Evolutionary conservation across 2,329 filamentous ascomycete species (phyloP), one percentile per base, ranked within the genome.

Genomic region (Aspergillus ruber): DNA sequence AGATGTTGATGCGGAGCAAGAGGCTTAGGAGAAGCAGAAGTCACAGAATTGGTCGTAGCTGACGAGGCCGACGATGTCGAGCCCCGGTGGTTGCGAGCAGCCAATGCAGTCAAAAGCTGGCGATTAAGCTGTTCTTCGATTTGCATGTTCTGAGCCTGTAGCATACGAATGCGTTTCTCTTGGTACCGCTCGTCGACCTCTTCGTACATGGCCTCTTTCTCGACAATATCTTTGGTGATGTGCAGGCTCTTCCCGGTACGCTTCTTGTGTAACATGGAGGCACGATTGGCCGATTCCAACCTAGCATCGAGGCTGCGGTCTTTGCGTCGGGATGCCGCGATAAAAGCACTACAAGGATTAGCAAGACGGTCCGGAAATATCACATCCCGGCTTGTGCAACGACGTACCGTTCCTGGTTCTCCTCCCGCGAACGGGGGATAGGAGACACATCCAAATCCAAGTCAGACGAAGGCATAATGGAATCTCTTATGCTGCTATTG

Each of bases 181-280:
- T 68, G 65, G 43, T 68, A 68, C 48, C 90, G 86, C 56, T 95
- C 88, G 45, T 95, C 90, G 61, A 95, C 88, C 67, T 95, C 90
- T 61, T 95, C 90, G 63, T 96, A 96, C 88, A 95, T 95, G 65
- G 94, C 89, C 65, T 95, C 90, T 53, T 88, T 90, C 56, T 86
- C 75, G 10, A 95, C 90, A 69, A 93, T 90, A 60, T 93, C 81
- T 66, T 90, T 86, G 21, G 85, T 90, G 49, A 96, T 86, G 56
- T 84, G 83, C 50, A 96, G 77, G 2, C 80, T 82, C 57, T 89
- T 86, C 35, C 90, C 91, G 0, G 90, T 95, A 15, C 90, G 83
- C 65, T 84, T 81, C 72, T 90, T 89, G 76, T 95, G 90, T 33
- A 95, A 88, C 60, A 89, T 84, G n/a, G 90, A 95, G 5, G 90